A percentile compares a stretch with the other conserved stretches of the same genome.
Evolutionary conservation across 2,329 filamentous ascomycete genomes (phyloP).

Genomic region (Neofusicoccum umdonicola): DNA sequence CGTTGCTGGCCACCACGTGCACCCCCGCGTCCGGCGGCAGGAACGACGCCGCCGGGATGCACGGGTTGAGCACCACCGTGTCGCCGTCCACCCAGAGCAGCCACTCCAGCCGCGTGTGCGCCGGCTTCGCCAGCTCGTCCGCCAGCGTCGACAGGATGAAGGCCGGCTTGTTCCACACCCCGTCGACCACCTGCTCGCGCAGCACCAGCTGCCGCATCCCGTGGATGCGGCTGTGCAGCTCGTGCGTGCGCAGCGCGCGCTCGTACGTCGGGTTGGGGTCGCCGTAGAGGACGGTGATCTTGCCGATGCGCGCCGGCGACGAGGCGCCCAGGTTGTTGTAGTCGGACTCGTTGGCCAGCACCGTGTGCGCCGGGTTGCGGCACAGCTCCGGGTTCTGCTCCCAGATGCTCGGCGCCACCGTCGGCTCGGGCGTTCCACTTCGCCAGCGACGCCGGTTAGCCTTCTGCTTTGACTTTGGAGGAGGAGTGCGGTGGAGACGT

Average conservation of each 20-base stretch:
- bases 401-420: neutral
- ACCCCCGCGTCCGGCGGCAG: neutral
- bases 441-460: neutral
- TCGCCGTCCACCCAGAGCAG: slow-evolving; percentile 9
- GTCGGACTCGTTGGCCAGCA: slow-evolving; percentile 4
- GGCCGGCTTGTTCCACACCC: neutral
- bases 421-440: neutral
- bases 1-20: slow-evolving; percentile 35
- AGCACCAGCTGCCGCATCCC: slow-evolving; percentile 37
- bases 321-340: neutral
- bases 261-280: slow-evolving; percentile 29
- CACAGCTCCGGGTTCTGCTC: neutral
- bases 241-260: slow-evolving; percentile 33
- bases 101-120: neutral
- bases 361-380: neutral
- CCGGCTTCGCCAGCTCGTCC: neutral
- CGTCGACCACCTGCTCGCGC: neutral
- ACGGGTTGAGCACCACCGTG: slow-evolving; percentile 8
- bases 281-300: slow-evolving; percentile 18
- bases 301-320: neutral
- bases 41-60: neutral
- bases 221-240: slow-evolving; percentile 32
- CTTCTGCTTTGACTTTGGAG: neutral
- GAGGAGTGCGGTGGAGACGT: neutral
- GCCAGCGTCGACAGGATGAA: neutral